Base-by-base conservation (phyloP, 768 basidiomycete genomes). In the Xerocomus brunneocitrinus region DNA sequence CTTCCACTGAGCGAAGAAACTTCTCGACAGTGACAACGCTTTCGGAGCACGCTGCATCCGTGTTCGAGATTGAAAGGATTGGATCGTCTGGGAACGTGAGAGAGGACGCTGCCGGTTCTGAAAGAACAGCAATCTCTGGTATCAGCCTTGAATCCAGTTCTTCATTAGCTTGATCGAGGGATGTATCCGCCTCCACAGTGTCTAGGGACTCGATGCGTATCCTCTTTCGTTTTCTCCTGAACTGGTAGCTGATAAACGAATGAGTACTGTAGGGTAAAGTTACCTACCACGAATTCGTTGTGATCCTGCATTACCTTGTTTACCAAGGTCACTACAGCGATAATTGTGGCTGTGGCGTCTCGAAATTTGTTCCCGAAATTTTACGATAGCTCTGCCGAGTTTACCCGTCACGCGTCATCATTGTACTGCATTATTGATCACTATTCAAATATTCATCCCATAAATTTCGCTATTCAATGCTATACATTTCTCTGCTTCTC, bases 171-270 rank as follows among this genome's bases (percentile, higher is more conserved):
- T 49, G 44, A 12, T 31, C 31, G 34, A 49, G 36, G 28, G 47
- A 13, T 34, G 12, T 2, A 19, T 12, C 35, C 8, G 43, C 8
- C 41, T 48, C 53, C 8, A 27, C 4, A 19, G 19, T 19, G 36
- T 53, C 57, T 38, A 34, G 49, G 32, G 28, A 14, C n/a, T 48
- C 31, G 35, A 46, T 47, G 7, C n/a, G 55, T 12, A 49, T n/a
- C 30, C 66, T 66, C 47, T 59, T 67, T 24, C 66, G 58, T 49
- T 35, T 67, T 56, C 64, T 66, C 58, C 10, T 68, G 34, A 67
- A 60, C 66, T 67, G 34, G 27, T 12, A n/a, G 25, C 1, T 10
- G 31, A 55, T 24, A 55, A 42, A n/a, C 22, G 8, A 4, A 27
- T 14, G 12, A 40, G 3, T 8, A 5, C 39, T 2, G 31, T 19